These are phyloP conservation scores for Talaromyces pinophilus DNA, from an alignment of 2,329 filamentous ascomycete species.

Conservation along the genomic window DNA sequence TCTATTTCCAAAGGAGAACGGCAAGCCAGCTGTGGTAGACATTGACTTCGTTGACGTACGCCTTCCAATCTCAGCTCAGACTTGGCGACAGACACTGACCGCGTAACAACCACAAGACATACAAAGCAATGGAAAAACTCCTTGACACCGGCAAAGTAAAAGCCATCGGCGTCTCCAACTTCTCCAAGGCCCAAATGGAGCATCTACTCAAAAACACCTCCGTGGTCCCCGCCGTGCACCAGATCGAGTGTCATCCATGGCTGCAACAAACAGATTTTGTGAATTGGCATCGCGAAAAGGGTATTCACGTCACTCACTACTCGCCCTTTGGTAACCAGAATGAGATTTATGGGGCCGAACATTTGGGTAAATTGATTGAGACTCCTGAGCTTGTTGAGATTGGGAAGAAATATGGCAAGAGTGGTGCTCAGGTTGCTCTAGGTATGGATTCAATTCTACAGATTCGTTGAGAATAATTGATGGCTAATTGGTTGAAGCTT, in stretches of 20 bases:
- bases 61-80: background rate
- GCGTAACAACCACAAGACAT: conserved; percentile 42
- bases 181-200: conserved; percentile 52
- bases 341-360: conserved; percentile 49
- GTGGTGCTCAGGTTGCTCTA: conserved; percentile 54
- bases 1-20: conserved; percentile 48
- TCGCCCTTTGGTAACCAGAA: conserved; percentile 59
- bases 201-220: conserved; percentile 47
- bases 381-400: conserved; percentile 53
- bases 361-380: conserved; percentile 54
- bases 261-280: conserved; percentile 53
- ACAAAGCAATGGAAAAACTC: conserved; percentile 53
- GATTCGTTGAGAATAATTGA: background rate
- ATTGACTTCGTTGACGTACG: conserved; percentile 53
- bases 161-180: conserved; percentile 58
- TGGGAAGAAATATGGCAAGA: conserved; percentile 56
- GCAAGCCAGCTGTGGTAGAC: conserved; percentile 45
- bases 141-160: conserved; percentile 46
- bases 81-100: background rate
- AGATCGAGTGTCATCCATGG: conserved; percentile 57
- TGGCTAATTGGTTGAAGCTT: conserved; percentile 41
- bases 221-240: conserved; percentile 52
- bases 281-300: conserved; percentile 52
- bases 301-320: conserved; percentile 58
- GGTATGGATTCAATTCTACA: conserved; percentile 31